Percentiles rank a stretch among this genome's conserved stretches.
These are phyloP conservation scores for Penicillium italicum DNA, from an alignment of 2,329 filamentous ascomycete genomes.

Conservation along the genomic window DNA sequence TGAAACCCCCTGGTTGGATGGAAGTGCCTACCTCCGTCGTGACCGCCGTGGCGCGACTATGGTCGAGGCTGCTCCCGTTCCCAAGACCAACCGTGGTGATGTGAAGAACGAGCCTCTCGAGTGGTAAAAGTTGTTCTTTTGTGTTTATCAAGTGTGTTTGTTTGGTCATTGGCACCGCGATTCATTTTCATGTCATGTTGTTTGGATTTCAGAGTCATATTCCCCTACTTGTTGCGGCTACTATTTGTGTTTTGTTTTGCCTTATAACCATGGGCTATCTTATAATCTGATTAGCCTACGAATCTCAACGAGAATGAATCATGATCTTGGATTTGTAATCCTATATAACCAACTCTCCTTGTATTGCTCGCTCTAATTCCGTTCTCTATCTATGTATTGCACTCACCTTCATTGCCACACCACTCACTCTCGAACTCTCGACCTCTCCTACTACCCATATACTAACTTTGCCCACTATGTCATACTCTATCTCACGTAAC, in stretches of 20 bases:
- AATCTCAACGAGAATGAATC: slow-evolving; percentile 26
- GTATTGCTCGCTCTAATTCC: neutral
- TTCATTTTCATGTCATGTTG: slow-evolving; percentile 10
- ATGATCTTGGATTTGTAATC: slow-evolving; percentile 13
- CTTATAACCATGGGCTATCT: slow-evolving; percentile 13
- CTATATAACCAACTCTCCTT: neutral
- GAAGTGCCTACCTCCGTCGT: slow-evolving; percentile 69
- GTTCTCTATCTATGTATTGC: too few species aligned
- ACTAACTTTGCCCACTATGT: too few species aligned
- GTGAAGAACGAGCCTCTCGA: slow-evolving; percentile 80
- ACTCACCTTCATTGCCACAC: too few species aligned
- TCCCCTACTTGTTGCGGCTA: slow-evolving; percentile 16
- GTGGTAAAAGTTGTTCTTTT: slow-evolving; percentile 59
- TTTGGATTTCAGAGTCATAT: slow-evolving; percentile 19
- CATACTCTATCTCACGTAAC: too few species aligned
- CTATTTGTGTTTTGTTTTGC: slow-evolving; percentile 10
- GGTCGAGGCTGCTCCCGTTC: slow-evolving; percentile 66
- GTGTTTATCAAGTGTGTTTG: slow-evolving; percentile 10
- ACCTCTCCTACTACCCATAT: too few species aligned
- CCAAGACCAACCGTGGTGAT: slow-evolving; percentile 85
- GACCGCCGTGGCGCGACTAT: slow-evolving; percentile 55
- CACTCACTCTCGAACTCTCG: too few species aligned
- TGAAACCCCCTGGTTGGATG: slow-evolving; percentile 88
- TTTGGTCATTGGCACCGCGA: slow-evolving; percentile 9
- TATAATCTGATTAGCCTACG: slow-evolving; percentile 15